Conservation (phyloP, 2,329 filamentous ascomycete species). For the Juglanconis oblonga region DNA sequence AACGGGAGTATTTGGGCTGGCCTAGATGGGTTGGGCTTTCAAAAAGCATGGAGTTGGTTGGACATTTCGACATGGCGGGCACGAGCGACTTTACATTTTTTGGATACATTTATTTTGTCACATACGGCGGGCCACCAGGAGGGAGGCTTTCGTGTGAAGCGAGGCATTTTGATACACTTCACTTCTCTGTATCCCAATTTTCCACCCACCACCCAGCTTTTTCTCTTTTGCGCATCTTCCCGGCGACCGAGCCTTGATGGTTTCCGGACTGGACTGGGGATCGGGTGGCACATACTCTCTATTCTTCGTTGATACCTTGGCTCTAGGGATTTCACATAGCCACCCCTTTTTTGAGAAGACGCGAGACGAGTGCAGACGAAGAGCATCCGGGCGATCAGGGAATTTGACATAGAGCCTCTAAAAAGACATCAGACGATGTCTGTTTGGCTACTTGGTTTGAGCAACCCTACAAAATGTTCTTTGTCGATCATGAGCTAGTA, state of each 20-base stretch:
- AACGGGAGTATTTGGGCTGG: background rate
- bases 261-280: background rate
- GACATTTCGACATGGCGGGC: background rate
- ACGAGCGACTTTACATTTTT: background rate
- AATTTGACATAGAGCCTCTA: background rate
- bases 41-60: background rate
- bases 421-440: background rate
- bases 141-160: too few relatives aligned
- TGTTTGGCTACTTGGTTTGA: background rate
- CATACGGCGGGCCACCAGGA: background rate
- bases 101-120: background rate
- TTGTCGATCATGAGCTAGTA: background rate
- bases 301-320: slow-evolving; percentile 14
- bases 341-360: background rate
- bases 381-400: background rate
- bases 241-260: background rate
- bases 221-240: background rate
- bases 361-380: background rate
- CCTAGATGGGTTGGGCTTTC: background rate
- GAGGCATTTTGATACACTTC: background rate
- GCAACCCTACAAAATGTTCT: background rate
- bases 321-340: background rate
- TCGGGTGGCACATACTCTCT: background rate
- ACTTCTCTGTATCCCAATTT: background rate
- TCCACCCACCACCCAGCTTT: background rate